phyloP scores from a whole-genome alignment of 163 green algal genomes.

The Coccomyxa subellipsoidea region DNA sequence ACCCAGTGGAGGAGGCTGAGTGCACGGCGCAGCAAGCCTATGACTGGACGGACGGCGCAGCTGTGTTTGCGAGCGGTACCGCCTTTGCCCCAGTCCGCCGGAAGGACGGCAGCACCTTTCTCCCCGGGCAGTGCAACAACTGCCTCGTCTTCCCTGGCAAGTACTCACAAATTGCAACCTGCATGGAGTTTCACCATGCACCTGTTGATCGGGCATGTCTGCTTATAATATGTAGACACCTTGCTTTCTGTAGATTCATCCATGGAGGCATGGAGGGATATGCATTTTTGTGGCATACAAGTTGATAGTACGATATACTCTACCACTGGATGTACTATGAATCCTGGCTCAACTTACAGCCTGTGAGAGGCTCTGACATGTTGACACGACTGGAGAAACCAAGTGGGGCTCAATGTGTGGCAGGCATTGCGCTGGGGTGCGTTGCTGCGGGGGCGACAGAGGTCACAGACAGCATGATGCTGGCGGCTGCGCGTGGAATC shows the following conservation, averaged over 20 bases:
- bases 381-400: too few relatives aligned
- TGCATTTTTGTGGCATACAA: too few relatives aligned
- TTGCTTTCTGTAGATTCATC: too few relatives aligned
- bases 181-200: not conserved
- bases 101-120: not conserved
- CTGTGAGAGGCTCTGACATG: too few relatives aligned
- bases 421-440: not conserved
- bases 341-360: too few relatives aligned
- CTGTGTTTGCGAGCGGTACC: slow-evolving; percentile 27
- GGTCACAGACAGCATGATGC: slow-evolving; percentile 31
- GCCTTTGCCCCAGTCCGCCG: slow-evolving; percentile 17
- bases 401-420: not conserved
- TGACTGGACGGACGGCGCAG: slow-evolving; percentile 13
- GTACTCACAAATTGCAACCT: not conserved
- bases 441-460: slow-evolving; percentile 16
- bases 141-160: slow-evolving; percentile 32
- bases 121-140: slow-evolving; percentile 32
- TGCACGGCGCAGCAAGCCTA: slow-evolving; percentile 43
- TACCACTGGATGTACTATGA: too few relatives aligned
- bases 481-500: slow-evolving; percentile 25
- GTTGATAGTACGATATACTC: not conserved
- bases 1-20: slow-evolving; percentile 46
- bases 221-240: not conserved
- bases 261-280: too few relatives aligned
- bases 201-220: not conserved